Percentiles rank a stretch among this genome's conserved stretches.
phyloP scores from a whole-genome alignment of 2,329 filamentous ascomycete genomes.

The Penicillium corylophilum region DNA sequence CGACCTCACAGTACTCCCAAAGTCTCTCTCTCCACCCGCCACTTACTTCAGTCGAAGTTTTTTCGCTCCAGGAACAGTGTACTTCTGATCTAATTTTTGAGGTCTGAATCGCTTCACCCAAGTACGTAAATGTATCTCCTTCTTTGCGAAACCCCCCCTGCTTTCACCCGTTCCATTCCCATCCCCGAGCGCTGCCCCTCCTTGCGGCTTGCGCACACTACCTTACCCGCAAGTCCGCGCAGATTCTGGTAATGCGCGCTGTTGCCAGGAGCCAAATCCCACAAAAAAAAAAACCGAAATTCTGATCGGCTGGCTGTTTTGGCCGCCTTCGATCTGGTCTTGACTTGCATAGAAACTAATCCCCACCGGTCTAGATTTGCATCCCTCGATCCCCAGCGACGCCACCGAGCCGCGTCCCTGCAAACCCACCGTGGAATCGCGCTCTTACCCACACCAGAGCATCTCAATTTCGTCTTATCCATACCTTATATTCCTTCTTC shows the following conservation, averaged over 20 bases:
- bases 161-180: not conserved
- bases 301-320: not conserved
- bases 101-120: not conserved
- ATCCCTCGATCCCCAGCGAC: conserved; percentile 20
- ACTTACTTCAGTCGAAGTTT: not conserved
- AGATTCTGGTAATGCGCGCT: conserved; percentile 17
- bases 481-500: not conserved
- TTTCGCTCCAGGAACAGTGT: not conserved
- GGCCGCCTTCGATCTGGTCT: not conserved
- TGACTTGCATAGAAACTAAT: conserved; percentile 19
- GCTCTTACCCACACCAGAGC: conserved; percentile 6
- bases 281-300: not conserved
- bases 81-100: not conserved
- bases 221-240: conserved; percentile 4
- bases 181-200: conserved; percentile 14
- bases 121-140: not conserved
- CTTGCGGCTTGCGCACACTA: conserved; percentile 23
- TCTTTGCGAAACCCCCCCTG: not conserved
- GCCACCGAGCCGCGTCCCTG: conserved; percentile 20
- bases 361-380: conserved; percentile 24
- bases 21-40: not conserved
- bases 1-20: not conserved
- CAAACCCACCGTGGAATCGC: conserved; percentile 8
- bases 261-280: not conserved
- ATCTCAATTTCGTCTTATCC: conserved; percentile 7